Evolutionary conservation across 2,329 filamentous ascomycete species (phyloP).

Genomic region (Plenodomus tracheiphilus): DNA sequence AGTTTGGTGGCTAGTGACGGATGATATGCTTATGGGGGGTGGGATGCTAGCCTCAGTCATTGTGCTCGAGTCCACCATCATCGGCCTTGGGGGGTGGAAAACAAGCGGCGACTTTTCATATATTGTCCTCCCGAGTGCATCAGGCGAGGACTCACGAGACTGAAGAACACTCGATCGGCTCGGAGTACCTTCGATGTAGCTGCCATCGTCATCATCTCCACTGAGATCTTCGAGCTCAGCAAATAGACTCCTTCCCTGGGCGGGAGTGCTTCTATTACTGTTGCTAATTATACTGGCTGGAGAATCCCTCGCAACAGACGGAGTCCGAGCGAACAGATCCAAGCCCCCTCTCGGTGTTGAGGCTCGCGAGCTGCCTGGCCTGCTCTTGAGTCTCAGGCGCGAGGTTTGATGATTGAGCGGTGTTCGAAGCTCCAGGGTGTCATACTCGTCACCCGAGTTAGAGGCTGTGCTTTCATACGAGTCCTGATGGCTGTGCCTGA

Average conservation of each 20-base stretch:
- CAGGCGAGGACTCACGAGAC: constrained; percentile 40
- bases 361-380: constrained; percentile 61
- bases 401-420: constrained; percentile 65
- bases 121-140: constrained; percentile 24
- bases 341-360: constrained; percentile 62
- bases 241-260: constrained; percentile 77
- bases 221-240: constrained; percentile 85
- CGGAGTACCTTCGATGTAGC: constrained; percentile 40
- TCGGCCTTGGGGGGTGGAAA: constrained; percentile 26
- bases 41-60: constrained; percentile 65
- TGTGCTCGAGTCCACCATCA: constrained; percentile 63
- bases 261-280: constrained; percentile 51
- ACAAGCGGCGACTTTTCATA: constrained; percentile 28
- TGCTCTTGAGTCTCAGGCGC: constrained; percentile 72
- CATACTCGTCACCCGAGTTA: constrained; percentile 76
- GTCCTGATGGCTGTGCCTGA: constrained; percentile 59
- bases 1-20: constrained; percentile 35
- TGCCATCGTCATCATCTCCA: constrained; percentile 65
- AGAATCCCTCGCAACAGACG: constrained; percentile 59
- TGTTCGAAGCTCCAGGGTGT: constrained; percentile 65
- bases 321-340: constrained; percentile 63
- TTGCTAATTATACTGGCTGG: constrained; percentile 54
- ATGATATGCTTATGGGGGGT: constrained; percentile 32
- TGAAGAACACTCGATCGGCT: constrained; percentile 36
- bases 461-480: constrained; percentile 89